Evolutionary conservation across 1,284 basidiomycete species (phyloP).

Genomic region (Termitomyces sp.): DNA sequence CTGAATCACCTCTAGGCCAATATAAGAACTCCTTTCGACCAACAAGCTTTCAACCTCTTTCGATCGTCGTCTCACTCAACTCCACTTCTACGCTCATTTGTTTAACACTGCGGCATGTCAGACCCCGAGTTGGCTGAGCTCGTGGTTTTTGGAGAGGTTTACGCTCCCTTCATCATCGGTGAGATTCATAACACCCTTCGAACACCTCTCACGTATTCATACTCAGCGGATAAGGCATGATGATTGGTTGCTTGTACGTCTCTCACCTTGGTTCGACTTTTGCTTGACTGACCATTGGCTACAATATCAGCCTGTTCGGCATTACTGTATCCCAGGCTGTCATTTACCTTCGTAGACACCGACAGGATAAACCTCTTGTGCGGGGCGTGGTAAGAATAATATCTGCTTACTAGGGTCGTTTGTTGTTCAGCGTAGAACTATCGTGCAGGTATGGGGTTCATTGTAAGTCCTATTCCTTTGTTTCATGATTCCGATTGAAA

Average conservation of each 20-base stretch:
- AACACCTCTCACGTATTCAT: neutral
- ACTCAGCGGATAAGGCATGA: slow-evolving; percentile 4
- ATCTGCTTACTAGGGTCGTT: no score
- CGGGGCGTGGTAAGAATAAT: slow-evolving; percentile 2
- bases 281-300: neutral
- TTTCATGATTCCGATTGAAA: neutral
- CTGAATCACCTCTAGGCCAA: neutral
- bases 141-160: slow-evolving; percentile 6
- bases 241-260: slow-evolving; percentile 13
- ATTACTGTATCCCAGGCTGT: slow-evolving; percentile 10
- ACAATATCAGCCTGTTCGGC: slow-evolving; percentile 5
- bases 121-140: neutral
- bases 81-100: neutral
- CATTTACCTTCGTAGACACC: slow-evolving; percentile 10
- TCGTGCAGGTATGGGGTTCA: slow-evolving; percentile 7
- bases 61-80: neutral
- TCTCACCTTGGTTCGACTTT: no score
- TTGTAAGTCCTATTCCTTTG: neutral
- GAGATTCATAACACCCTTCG: neutral
- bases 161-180: slow-evolving; percentile 11
- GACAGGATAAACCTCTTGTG: slow-evolving; percentile 4
- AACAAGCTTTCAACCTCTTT: neutral
- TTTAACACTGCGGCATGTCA: neutral
- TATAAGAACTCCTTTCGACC: neutral
- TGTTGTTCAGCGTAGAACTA: neutral